Base-by-base conservation (phyloP, 2,329 filamentous ascomycete genomes). In the Hypoxylon sp. region DNA sequence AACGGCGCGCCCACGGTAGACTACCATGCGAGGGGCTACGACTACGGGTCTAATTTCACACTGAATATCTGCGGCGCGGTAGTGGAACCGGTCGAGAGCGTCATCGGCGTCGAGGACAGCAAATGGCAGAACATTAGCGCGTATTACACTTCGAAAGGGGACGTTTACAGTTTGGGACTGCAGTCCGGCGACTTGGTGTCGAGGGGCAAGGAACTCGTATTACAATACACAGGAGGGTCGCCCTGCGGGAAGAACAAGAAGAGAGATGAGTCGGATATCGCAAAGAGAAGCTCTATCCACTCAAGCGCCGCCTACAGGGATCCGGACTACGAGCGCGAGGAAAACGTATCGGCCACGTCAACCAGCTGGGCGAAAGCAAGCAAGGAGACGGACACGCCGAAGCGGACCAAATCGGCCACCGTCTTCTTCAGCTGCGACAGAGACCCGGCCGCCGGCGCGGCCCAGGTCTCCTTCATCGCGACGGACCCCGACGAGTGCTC, bases 391-490 rank as follows among this genome's bases (percentile, higher is more conserved):
- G 65, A 67, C 8, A 66, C 72, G 20, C 58, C 63, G 18, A 55
- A 66, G 37, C 79, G 84, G 40, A 81, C 83, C 65, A 95, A 94
- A 73, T 96, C 91, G 1, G 89, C 93, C 10, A 88, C 93, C 56
- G 92, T 99, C 75, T 95, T 92, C 20, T 94, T 98, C 73, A 88
- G 95, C 64, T 99, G 95, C 79, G 93, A 97, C 72, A 86, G 86
- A 61, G 92, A 97, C 68, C 87, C 91, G 1, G 79, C 88, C 1
- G 83, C 81, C 24, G 84, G 85, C 3, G 81, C 84, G 35, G 88
- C 92, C 3, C 83, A 84, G 3, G 81, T 95, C 31, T 92, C 91
- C 17, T 99, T 97, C 73, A 88, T 98, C 57, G 91, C 90, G 57
- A 79, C 80, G 38, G 89, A 93, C 60, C 88, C 91, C 35, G 93